Base-by-base conservation (phyloP, 1,139 yeast species). In the Suhomyces atakaporum region DNA sequence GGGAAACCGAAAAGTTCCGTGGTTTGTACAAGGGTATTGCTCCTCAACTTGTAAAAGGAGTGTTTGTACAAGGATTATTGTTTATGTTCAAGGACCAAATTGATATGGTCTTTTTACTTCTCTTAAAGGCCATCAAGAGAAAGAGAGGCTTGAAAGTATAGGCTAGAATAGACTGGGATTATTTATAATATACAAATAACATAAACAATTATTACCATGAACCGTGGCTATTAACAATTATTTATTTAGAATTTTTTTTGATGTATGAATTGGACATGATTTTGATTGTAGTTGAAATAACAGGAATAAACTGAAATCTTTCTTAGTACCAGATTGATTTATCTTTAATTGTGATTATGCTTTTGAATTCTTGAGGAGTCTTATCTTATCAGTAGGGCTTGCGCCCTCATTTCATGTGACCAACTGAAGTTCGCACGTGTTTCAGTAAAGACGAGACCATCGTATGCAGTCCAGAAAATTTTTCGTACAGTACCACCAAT, bases 21-120 rank as follows among this genome's bases (percentile, higher is more conserved):
- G 75, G 84, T 0, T 62, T 84, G 40, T 87, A 88, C 77, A 86
- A 83, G 66, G 96, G 96, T 5, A 57, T 87, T 30, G 77, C 81
- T 7, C 95, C 95, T 5, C 96, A 87, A 59, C 71, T 87, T 47
- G 61, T 82, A 27, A 87, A 87, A 67, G 95, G 95, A 2, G 84
- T 87, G 4, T 62, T 87, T 38, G 96, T 87, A 4, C 96, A 87
- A 60, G 96, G 96, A 0, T 69, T 87, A 44, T 69, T 88, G 51
- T 84, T 88, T 53, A 84, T 84, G 83, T 84, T 83, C 60, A 84
- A 82, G 60, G 95, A 85, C 50, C 89, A 79, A 56, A 59, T 79
- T 38, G 75, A 79, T 57, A 42, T 73, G 40, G 46, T 70, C 12
- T 73, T 75, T 42, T 54, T 73, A 38, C 47, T 56, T 26, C 58